These are phyloP conservation scores for Vachellia pachyceras DNA, from an alignment of 306 rosid genomes.

Conservation along the genomic window DNA sequence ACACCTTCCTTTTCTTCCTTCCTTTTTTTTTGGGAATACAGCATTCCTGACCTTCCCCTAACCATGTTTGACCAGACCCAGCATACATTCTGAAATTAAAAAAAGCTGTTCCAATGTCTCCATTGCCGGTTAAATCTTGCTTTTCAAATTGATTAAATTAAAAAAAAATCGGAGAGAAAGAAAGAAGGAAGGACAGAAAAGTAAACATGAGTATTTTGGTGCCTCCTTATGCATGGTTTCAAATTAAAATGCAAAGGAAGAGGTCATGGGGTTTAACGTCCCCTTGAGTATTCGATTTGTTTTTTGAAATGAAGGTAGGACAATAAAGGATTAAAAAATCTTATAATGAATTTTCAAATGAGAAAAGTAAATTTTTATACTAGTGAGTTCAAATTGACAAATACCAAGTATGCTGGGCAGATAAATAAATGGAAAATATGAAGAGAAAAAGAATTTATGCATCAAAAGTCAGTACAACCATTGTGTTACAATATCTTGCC, in stretches of 20 bases:
- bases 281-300: background rate
- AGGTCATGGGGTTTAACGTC: slow-evolving; percentile 7
- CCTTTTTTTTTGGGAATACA: background rate
- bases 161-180: too few species aligned
- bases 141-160: background rate
- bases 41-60: background rate
- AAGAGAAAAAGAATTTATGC: background rate
- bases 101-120: background rate
- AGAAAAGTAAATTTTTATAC: background rate
- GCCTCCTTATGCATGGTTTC: background rate
- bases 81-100: background rate
- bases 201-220: slow-evolving; percentile 9
- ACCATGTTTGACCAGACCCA: slow-evolving; percentile 2
- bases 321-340: slow-evolving; percentile 3
- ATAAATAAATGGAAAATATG: background rate
- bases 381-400: slow-evolving; percentile 1
- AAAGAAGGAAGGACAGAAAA: background rate
- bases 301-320: background rate
- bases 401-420: slow-evolving; percentile 17
- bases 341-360: slow-evolving; percentile 9
- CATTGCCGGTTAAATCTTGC: background rate
- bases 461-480: slow-evolving; percentile 7
- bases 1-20: background rate
- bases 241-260: slow-evolving; percentile 18
- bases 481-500: slow-evolving; percentile 5